Evolutionary conservation across 805 yeast genomes (phyloP), one percentile per base, ranked within the genome.

Genomic region (Kazachstania psychrophila): DNA sequence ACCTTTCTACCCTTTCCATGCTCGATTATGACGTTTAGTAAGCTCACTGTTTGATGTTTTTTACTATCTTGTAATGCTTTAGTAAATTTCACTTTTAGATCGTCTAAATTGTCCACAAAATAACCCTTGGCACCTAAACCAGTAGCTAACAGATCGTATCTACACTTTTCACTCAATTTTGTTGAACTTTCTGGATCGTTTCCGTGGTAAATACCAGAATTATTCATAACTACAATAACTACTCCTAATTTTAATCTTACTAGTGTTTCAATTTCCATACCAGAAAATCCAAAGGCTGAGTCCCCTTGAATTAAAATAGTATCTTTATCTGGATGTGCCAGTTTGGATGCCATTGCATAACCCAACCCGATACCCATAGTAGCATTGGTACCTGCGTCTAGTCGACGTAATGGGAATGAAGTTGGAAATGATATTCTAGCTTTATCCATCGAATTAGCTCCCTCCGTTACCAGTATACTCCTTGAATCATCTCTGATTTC

Each of bases 291-390:
- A 60, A 79, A 77, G 2, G 87, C 87, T 1, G 87, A 79, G 52
- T 80, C 87, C 6, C 87, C 88, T 52, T 77, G 80, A 22, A 79
- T 73, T 6, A 79, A 73, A 3, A 80, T 56, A 0, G 77, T 75
- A 5, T 61, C 54, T 29, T 64, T 59, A 0, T 58, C 48, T 1
- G 74, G 75, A 10, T 59, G 16, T 0, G 72, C 64, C 1, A 57
- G 57, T 44, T 73, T 75, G 3, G 83, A 71, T 0, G 83, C 76
- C 42, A 79, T 71, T 1, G 81, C 79, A 48, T 79, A 79, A 0
- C 85, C 84, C 13, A 79, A 39, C 0, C 86, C 88, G 23, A 79
- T 64, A 3, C 88, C 88, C 87, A 79, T 80, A 0, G 86, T 79
- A 1, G 84, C 85, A 56, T 75, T 77, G 0, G 86, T 79, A 4